Base-by-base conservation (phyloP, 257 asterid species). In the Rauvolfia tetraphylla region DNA sequence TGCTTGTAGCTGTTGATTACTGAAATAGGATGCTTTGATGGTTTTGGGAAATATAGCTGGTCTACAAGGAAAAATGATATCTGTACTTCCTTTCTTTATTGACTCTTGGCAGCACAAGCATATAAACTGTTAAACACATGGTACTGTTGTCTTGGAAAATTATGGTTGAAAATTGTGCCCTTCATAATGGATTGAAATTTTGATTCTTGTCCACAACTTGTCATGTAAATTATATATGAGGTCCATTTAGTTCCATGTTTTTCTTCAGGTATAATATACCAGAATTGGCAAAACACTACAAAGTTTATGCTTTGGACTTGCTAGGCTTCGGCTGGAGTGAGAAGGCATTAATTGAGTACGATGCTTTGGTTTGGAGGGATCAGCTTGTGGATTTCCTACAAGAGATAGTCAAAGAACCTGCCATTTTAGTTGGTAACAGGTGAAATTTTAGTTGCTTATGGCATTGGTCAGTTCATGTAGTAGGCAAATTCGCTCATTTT, bases 261-360 rank as follows among this genome's bases (percentile, higher is more conserved):
- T 42, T 67, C 34, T 71, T 72, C 75, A 90, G 98, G 90, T 92
- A 92, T 88, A 94, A 92, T 76, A 92, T 92, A 75, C 98, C 98
- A 68, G 97, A 88, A 79, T 79, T 89, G 86, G 93, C 98, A 49
- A 94, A 92, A 81, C 87, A 79, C 3, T 89, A 90, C 85, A 92
- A 92, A 89, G 97, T 94, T 9, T 94, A 94, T 62, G 98, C 98
- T 31, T 23, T 94, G 38, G 97, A 94, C 86, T 87, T 94, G 86
- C 82, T 94, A 38, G 98, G 98, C 20, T 94, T 94, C 75, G 98
- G 97, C 54, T 94, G 98, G 98, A 94, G 98, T n/a, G 98, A 94
- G 83, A 94, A 94, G 87, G 98, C 98, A 25, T 86, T 94, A 48
- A 82, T 92, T 76, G 97, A 94, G 23, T 94, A 94, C 53, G 98